Evolutionary conservation across 2,329 filamentous ascomycete species (phyloP).

Genomic region (Endoconidiophora polonica): DNA sequence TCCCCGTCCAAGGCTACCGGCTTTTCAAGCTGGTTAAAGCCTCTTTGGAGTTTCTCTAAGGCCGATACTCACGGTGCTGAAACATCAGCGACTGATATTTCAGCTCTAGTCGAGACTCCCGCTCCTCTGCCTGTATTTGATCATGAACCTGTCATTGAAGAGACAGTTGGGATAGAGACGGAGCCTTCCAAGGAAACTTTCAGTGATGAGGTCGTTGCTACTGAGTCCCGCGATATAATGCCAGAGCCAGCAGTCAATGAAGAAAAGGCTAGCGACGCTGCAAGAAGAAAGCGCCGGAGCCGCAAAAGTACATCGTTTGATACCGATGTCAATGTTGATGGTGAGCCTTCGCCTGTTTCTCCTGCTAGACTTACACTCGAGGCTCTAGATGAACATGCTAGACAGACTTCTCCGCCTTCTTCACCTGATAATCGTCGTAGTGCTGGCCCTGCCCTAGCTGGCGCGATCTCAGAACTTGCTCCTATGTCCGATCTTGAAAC

Average conservation of each 20-base stretch:
- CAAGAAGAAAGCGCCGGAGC: slow-evolving; percentile 5
- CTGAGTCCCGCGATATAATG: neutral
- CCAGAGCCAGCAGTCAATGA: neutral
- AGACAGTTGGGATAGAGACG: neutral
- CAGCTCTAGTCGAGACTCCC: too few relatives aligned
- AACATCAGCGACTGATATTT: too few relatives aligned
- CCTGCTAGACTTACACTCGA: slow-evolving; percentile 6
- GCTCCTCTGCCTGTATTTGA: neutral
- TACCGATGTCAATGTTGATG: neutral
- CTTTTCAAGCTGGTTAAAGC: neutral
- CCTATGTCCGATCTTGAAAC: slow-evolving; percentile 10
- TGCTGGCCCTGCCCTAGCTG: neutral
- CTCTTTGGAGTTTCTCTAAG: slow-evolving; percentile 2
- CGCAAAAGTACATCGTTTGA: neutral
- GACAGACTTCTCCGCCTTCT: slow-evolving; percentile 1
- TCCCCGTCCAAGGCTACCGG: neutral
- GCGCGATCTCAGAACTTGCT: slow-evolving; percentile 8
- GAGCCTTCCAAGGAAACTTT: neutral
- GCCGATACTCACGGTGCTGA: too few relatives aligned
- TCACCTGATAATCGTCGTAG: slow-evolving; percentile 3
- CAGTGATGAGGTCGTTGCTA: neutral
- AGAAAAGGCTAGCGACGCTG: neutral
- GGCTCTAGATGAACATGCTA: slow-evolving; percentile 6
- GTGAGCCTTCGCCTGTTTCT: neutral
- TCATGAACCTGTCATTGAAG: neutral